These are phyloP conservation scores for Nakazawaea populi DNA, from an alignment of 805 yeast species.

Conservation along the genomic window DNA sequence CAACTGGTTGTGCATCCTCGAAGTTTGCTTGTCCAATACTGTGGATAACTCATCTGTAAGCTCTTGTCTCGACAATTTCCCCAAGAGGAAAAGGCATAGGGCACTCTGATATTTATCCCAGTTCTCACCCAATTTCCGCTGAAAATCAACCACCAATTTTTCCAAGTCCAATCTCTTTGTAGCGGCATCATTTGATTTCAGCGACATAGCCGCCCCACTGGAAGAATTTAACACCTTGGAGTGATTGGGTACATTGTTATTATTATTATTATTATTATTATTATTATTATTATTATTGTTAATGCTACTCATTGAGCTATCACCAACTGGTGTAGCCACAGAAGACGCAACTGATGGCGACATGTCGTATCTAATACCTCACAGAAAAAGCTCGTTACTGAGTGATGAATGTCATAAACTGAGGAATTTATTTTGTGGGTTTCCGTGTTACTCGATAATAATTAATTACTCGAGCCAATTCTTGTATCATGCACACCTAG, in stretches of 20 bases:
- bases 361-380: neutral
- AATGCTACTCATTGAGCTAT: neutral
- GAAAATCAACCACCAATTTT: slow-evolving; percentile 64
- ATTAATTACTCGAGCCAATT: no score
- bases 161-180: slow-evolving; percentile 52
- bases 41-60: slow-evolving; percentile 52
- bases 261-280: neutral
- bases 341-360: neutral
- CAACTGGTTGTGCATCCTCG: slow-evolving; percentile 76
- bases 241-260: neutral
- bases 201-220: no score
- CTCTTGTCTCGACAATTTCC: slow-evolving; percentile 74
- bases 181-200: neutral
- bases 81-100: slow-evolving; percentile 69
- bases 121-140: slow-evolving; percentile 61
- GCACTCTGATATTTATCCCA: slow-evolving; percentile 88
- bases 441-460: no score
- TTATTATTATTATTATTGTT: no score
- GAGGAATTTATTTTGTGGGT: no score
- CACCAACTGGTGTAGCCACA: neutral
- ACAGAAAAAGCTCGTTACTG: no score
- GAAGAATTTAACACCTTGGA: neutral
- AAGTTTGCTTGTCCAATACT: slow-evolving; percentile 44
- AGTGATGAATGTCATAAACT: no score
- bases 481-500: no score